Base-by-base conservation (phyloP, 192 early-diverging fungal genomes). In the Obelidium mucronatum region DNA sequence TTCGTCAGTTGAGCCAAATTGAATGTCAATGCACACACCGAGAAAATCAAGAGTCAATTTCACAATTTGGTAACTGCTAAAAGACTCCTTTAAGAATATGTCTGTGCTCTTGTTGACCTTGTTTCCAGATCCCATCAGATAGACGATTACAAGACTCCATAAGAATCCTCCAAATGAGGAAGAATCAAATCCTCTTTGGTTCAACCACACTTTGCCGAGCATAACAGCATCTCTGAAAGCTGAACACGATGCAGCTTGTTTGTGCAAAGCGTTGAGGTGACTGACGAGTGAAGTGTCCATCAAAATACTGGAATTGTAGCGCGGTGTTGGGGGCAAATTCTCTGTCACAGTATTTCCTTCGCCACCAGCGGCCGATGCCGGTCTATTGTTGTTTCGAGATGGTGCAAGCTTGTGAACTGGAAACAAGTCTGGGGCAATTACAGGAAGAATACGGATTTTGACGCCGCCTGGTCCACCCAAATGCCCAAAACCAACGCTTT, bases 11-110 rank as follows among this genome's bases (percentile, higher is more conserved):
- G 24, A 37, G 52, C 26, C 4, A 55, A 13, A 56, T n/a, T 3
- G 64, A 6, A 26, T 11, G 3, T 15, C 13, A 17, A 72, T 36
- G 24, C 22, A 19, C 19, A 54, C 11, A 28, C 88, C 90, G 35
- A 97, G 60, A 74, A 92, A 96, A 75, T 96, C 94, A 55, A 99
- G 88, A 0, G 92, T 90, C 48, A 95, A 91, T 52, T 91, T 90
- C 61, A 96, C 83, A 77, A 99, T 84, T 79, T 96, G 94, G 80
- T 94, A 95, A 6, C 93, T 90, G 78, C 88, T 93, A 83, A 92
- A 94, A 17, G 36, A 96, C 77, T 61, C 87, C 34, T 40, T 60
- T 59, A 74, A 63, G 2, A 48, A 39, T 2, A 74, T 33, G 1
- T 35, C 36, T 3, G 40, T 62, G 30, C 72, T 58, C 37, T 59